Evolutionary conservation across 345 rosid species (phyloP).

Genomic region (Turnera subulata): DNA sequence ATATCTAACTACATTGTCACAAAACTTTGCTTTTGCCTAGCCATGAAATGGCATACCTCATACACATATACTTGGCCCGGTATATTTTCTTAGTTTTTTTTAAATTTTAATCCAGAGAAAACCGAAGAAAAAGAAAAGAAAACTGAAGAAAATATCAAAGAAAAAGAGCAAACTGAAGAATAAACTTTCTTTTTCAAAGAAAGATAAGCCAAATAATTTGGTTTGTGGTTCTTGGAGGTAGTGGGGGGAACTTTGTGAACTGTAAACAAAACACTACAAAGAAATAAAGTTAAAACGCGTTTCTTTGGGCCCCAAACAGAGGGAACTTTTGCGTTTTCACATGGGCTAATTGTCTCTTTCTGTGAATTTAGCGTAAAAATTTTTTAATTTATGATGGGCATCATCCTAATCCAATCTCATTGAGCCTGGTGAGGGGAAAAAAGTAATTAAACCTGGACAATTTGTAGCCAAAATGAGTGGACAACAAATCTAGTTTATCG

Average conservation of each 20-base stretch:
- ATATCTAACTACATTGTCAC: background rate
- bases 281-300: constrained; percentile 10
- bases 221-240: background rate
- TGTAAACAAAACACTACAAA: background rate
- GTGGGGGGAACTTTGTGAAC: background rate
- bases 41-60: no score
- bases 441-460: background rate
- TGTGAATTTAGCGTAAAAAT: background rate
- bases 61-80: no score
- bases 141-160: no score
- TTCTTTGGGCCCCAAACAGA: background rate
- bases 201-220: background rate
- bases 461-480: no score
- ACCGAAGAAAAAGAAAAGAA: no score
- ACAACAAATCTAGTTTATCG: no score
- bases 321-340: background rate
- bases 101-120: no score
- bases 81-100: no score
- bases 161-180: no score
- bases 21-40: background rate
- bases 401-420: background rate
- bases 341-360: constrained; percentile 7
- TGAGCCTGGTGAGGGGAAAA: background rate
- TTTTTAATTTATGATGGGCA: background rate
- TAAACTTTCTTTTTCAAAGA: background rate